Conservation (phyloP, 768 basidiomycete genomes). For the Clitopilus hobsonii region DNA sequence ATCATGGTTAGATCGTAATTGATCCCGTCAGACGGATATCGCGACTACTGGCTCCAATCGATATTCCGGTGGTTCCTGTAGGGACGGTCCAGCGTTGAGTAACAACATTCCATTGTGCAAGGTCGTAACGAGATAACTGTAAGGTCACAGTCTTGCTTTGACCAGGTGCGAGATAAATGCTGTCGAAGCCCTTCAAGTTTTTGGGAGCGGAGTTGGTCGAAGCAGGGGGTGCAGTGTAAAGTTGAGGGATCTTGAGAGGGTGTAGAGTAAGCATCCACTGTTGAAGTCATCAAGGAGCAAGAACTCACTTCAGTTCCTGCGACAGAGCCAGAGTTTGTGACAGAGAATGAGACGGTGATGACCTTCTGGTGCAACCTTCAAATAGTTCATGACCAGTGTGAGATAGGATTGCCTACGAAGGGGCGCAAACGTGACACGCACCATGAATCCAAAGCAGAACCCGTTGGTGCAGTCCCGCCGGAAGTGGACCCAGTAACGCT, state of each 20-base stretch:
- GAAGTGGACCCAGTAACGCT: slow-evolving; percentile 34
- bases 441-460: slow-evolving; percentile 50
- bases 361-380: slow-evolving; percentile 47
- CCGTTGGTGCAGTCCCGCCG: slow-evolving; percentile 38
- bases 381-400: background rate
- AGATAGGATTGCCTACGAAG: background rate
- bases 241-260: slow-evolving; percentile 41
- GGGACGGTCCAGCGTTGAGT: slow-evolving; percentile 55
- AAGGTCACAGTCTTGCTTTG: slow-evolving; percentile 42
- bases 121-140: slow-evolving; percentile 43
- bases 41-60: slow-evolving; percentile 46
- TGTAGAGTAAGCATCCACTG: background rate
- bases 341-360: slow-evolving; percentile 46
- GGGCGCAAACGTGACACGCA: slow-evolving; percentile 12
- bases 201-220: slow-evolving; percentile 44
- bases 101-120: slow-evolving; percentile 51
- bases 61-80: slow-evolving; percentile 38
- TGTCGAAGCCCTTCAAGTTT: slow-evolving; percentile 54
- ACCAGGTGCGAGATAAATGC: slow-evolving; percentile 37
- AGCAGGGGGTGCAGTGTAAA: slow-evolving; percentile 48
- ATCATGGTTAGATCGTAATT: slow-evolving; percentile 22
- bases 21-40: slow-evolving; percentile 42
- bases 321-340: slow-evolving; percentile 49
- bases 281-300: background rate
- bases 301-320: slow-evolving; percentile 49